A percentile compares a stretch with the other conserved stretches of the same genome.
Evolutionary conservation across 2,329 filamentous ascomycete genomes (phyloP).

Genomic region (Knoxdaviesia capensis): DNA sequence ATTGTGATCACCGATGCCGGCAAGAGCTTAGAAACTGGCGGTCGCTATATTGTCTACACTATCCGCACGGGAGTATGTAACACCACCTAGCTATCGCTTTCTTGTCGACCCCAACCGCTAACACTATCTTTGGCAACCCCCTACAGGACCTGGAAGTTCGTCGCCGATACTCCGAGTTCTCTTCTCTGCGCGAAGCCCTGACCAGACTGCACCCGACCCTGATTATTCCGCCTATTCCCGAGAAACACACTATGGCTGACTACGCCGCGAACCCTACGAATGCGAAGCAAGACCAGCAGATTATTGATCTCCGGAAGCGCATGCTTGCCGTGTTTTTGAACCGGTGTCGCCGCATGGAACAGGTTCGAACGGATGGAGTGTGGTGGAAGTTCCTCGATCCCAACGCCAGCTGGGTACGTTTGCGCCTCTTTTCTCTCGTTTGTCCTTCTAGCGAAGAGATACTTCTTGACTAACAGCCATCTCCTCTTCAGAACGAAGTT

Average conservation of each 20-base stretch:
- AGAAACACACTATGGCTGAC: conserved; percentile 97
- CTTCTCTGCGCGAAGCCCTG: conserved; percentile 71
- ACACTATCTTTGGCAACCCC: background rate
- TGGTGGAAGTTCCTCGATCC: conserved; percentile 97
- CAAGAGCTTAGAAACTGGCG: conserved; percentile 82
- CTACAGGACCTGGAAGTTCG: conserved; percentile 80
- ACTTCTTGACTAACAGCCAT: conserved; percentile 8
- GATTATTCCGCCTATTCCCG: conserved; percentile 89
- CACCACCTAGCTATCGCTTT: background rate
- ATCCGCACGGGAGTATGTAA: conserved; percentile 70
- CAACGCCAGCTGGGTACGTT: conserved; percentile 84
- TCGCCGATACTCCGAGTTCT: conserved; percentile 89
- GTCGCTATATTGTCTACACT: conserved; percentile 91
- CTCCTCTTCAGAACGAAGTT: conserved; percentile 59
- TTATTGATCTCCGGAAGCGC: conserved; percentile 88
- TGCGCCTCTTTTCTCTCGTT: background rate
- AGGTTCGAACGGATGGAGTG: conserved; percentile 78
- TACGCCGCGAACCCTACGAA: conserved; percentile 96
- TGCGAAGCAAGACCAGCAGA: conserved; percentile 91
- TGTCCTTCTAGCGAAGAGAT: conserved; percentile 3
- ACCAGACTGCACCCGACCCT: conserved; percentile 86
- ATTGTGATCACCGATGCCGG: conserved; percentile 89
- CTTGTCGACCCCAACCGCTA: background rate
- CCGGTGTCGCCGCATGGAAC: conserved; percentile 78
- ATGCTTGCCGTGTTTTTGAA: conserved; percentile 96